phyloP scores from a whole-genome alignment of 148 eudicot species.

The Diospyros lotus region DNA sequence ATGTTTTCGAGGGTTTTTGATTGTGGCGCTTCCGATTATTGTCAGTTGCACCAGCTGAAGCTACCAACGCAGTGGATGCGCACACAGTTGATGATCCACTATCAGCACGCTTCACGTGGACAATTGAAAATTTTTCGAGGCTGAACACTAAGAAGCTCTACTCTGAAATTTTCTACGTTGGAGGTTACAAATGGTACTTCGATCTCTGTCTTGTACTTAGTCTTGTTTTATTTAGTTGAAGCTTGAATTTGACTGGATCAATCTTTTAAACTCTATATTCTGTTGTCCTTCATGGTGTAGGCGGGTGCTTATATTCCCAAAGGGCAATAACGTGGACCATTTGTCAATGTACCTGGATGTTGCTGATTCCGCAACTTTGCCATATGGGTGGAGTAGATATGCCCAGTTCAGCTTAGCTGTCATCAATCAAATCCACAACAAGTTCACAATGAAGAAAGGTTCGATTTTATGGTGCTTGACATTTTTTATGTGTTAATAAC shows the following conservation, averaged over 20 bases:
- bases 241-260: neutral
- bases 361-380: conserved; percentile 42
- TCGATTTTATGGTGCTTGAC: neutral
- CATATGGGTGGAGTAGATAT: conserved; percentile 54
- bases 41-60: conserved; percentile 26
- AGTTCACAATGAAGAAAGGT: conserved; percentile 49
- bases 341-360: conserved; percentile 53
- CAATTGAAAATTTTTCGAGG: conserved; percentile 24
- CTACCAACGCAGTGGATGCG: conserved; percentile 21
- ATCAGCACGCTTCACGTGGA: conserved; percentile 31
- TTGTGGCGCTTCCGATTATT: neutral
- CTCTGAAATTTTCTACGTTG: conserved; percentile 21
- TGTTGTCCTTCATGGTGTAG: conserved; percentile 10
- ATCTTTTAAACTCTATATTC: neutral
- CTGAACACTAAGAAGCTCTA: conserved; percentile 27
- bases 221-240: neutral
- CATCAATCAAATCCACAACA: conserved; percentile 38
- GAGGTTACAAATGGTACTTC: conserved; percentile 26
- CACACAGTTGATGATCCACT: conserved; percentile 27
- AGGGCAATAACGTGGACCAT: conserved; percentile 45
- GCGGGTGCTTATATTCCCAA: conserved; percentile 36
- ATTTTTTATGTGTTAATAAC: neutral
- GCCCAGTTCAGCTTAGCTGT: conserved; percentile 51
- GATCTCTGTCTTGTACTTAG: neutral
- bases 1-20: neutral